A percentile compares a stretch with the other conserved stretches of the same genome.
phyloP scores from a whole-genome alignment of 176 grass and related monocot genomes.

The Juncus inflexus region DNA sequence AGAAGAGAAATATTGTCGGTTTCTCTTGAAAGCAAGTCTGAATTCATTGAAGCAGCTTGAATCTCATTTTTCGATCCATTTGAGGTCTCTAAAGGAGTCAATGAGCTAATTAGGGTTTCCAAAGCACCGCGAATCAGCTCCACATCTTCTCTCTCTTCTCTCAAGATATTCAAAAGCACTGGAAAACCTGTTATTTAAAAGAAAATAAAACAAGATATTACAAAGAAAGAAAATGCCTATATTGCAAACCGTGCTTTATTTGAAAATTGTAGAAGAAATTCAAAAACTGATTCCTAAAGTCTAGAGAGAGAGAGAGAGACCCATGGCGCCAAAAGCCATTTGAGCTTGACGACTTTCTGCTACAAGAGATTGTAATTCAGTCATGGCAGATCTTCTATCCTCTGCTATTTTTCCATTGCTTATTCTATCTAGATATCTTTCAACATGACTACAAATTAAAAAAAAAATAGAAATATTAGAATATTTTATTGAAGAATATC shows the following conservation, averaged over 20 bases:
- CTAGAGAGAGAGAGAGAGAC: slow-evolving; percentile 34
- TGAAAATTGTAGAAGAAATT: background rate
- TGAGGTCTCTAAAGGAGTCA: slow-evolving; percentile 70
- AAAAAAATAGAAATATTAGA: slow-evolving; percentile 16
- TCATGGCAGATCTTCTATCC: slow-evolving; percentile 80
- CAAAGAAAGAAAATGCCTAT: no score
- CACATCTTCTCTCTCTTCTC: slow-evolving; percentile 91
- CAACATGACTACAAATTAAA: slow-evolving; percentile 44
- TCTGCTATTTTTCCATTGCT: slow-evolving; percentile 77
- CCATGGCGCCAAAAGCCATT: slow-evolving; percentile 91
- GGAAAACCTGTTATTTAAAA: slow-evolving; percentile 50
- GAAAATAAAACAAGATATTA: no score
- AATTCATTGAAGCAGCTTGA: slow-evolving; percentile 84
- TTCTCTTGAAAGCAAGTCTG: slow-evolving; percentile 88
- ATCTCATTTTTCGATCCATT: slow-evolving; percentile 67
- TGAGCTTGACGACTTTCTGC: slow-evolving; percentile 82
- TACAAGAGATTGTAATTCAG: slow-evolving; percentile 74
- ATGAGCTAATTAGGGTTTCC: slow-evolving; percentile 72
- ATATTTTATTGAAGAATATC: background rate
- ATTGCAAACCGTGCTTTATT: background rate
- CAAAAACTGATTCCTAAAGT: background rate
- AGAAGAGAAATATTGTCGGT: slow-evolving; percentile 89
- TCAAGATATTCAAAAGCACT: slow-evolving; percentile 75
- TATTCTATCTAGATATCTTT: slow-evolving; percentile 83
- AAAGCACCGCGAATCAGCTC: slow-evolving; percentile 82